Evolutionary conservation across 129 eudicot genomes (phyloP), one percentile per base, ranked within the genome.

Genomic region (Smallanthus sonchifolius): DNA sequence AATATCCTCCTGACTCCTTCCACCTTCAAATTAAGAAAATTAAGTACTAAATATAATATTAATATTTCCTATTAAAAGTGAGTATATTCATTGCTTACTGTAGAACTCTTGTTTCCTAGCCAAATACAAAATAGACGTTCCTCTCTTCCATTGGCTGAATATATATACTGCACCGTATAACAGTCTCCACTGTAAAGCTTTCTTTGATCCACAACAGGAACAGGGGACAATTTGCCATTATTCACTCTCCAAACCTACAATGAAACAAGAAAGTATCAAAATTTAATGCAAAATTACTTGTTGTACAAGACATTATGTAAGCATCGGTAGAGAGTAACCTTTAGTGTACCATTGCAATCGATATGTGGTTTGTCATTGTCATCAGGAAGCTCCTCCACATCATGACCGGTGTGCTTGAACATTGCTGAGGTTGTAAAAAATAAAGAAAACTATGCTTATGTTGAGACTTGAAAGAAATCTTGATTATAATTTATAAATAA

Each of bases 321-420:
- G 62, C 75, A 65, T 42, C 20, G 56, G 44, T 48, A 42, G 67
- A 79, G 57, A 67, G 40, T 56, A 48, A 85, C 89, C 86, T 85
- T 82, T 51, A 80, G 79, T 54, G 81, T 77, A 34, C 89, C 89
- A 76, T 70, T 72, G 77, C 86, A 82, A 76, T 82, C 87, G 3
- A 85, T 79, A 47, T 67, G 79, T 36, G 60, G 37, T 11, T 80
- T 75, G 7, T 79, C 84, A 24, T 82, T 77, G 71, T 85, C 89
- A 48, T 85, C 89, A 11, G 83, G 86, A 55, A 85, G 83, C 72
- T 85, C 89, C 72, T 79, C 75, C 38, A 85, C 81, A 44, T 82
- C 84, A 76, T 70, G 82, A 54, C 89, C 89, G 15, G 77, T 79
- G 36, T 82, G 82, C 82, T 85, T 85, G 80, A 85, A 85, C 74